A percentile compares a stretch with the other conserved stretches of the same genome.
phyloP scores from a whole-genome alignment of 2,329 filamentous ascomycete genomes.

The Diaporthe ampelina region DNA sequence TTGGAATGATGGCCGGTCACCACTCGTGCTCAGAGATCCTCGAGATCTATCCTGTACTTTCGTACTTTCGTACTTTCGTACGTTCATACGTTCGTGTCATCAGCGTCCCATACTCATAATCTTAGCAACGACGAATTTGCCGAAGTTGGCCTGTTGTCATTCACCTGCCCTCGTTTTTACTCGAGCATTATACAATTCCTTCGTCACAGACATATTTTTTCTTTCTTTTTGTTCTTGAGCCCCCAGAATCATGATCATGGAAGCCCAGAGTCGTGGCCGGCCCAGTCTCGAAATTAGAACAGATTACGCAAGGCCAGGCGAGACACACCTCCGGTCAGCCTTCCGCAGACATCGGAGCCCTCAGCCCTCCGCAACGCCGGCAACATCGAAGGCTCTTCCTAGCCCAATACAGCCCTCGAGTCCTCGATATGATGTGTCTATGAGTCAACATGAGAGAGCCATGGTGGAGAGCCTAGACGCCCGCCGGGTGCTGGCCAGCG shows the following conservation, averaged over 20 bases:
- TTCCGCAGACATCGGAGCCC: constrained; percentile 46
- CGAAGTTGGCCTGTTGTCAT: constrained; percentile 16
- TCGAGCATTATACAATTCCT: neutral
- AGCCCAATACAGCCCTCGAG: constrained; percentile 52
- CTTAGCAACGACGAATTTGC: neutral
- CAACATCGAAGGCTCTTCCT: constrained; percentile 51
- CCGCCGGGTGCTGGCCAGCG: constrained; percentile 43
- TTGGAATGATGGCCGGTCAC: constrained; percentile 22
- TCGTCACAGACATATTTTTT: neutral
- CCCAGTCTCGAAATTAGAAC: constrained; percentile 53
- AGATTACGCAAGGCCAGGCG: constrained; percentile 43
- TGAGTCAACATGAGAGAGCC: constrained; percentile 54
- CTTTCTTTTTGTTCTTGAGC: neutral
- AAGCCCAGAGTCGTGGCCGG: constrained; percentile 49
- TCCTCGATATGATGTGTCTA: constrained; percentile 50
- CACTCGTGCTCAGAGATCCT: neutral
- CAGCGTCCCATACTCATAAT: constrained; percentile 6
- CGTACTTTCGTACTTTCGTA: constrained; percentile 27
- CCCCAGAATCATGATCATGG: constrained; percentile 44
- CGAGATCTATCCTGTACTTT: constrained; percentile 23
- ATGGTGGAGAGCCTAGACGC: constrained; percentile 53
- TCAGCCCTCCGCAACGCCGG: constrained; percentile 48
- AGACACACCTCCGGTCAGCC: constrained; percentile 44
- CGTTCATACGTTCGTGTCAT: constrained; percentile 7
- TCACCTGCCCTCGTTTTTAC: neutral